Evolutionary conservation across 352 stramenopile genomes (phyloP), one percentile per base, ranked within the genome.

Genomic region (Nothophytophthora sp.): DNA sequence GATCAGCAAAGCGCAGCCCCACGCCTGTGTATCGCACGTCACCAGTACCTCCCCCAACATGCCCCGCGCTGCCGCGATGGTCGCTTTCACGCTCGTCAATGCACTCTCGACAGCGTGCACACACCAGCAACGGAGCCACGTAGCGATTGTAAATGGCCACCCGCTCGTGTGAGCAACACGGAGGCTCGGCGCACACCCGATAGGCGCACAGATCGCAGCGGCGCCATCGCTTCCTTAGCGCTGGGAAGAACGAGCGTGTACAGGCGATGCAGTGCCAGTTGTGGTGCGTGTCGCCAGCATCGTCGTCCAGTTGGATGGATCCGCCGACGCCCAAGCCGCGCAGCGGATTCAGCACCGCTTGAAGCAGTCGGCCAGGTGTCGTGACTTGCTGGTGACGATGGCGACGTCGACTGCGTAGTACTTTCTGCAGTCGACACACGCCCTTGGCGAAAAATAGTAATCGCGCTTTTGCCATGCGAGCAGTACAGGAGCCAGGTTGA

Each of bases 71-170:
- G 6, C 48, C 44, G 5, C 48, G 53, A 35, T 52, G 12, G 8
- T 39, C 29, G 12, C 20, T 55, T 11, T 45, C 48, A 1, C 36
- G 57, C 12, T 59, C 57, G 23, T 68, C 56, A 16, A 74, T 71
- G 10, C 60, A 75, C 29, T 75, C 65, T 1, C 55, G 48, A 41
- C 65, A 75, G 11, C 65, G 65, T 12, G 56, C 55, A 44, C 65
- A 75, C 0, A 75, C 56, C 0, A 62, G 43, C 36, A 75, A 33
- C 22, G 60, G 65, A 8, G 65, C 65, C 7, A 75, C 45, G 44
- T 75, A 75, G 34, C 65, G 65, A 27, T 75, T 75, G 49, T 75
- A 75, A 39, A 75, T 71, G 30, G 65, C 49, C 4, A 75, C 65
- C 22, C 36, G 65, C 34, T 70, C 65, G 19, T 65, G 60, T n/a